phyloP scores from a whole-genome alignment of 495 filamentous ascomycete genomes.

The Hypoxylon perforatum region DNA sequence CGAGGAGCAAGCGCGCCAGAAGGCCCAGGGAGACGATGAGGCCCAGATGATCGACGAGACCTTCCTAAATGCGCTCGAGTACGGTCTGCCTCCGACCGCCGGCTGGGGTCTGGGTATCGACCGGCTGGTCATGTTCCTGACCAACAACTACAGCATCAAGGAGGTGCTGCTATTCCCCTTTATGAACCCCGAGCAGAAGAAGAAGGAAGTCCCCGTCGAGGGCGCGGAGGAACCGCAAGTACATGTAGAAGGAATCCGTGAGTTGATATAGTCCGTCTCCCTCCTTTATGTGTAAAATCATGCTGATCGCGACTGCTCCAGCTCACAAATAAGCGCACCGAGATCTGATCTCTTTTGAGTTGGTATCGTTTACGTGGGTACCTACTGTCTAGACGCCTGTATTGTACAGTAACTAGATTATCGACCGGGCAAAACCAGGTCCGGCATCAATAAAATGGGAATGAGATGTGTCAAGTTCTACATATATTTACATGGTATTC shows the following conservation, averaged over 20 bases:
- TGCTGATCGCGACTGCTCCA: constrained; percentile 8
- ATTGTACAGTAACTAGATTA: constrained; percentile 26
- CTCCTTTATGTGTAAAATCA: neutral
- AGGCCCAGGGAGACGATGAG: constrained; percentile 96
- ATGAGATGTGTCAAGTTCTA: constrained; percentile 19
- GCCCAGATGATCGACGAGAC: constrained; percentile 95
- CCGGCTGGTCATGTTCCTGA: constrained; percentile 96
- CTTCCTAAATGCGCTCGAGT: constrained; percentile 83
- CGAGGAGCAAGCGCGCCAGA: constrained; percentile 95
- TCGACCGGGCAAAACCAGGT: constrained; percentile 2
- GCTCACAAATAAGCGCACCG: constrained; percentile 29
- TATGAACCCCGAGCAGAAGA: constrained; percentile 55
- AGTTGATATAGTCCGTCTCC: neutral
- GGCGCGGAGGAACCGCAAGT: constrained; percentile 33
- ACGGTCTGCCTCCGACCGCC: constrained; percentile 90
- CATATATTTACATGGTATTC: constrained; percentile 38
- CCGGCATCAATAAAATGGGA: constrained; percentile 9
- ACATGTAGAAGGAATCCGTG: constrained; percentile 34
- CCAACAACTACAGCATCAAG: constrained; percentile 92
- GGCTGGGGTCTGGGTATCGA: constrained; percentile 99
- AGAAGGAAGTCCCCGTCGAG: constrained; percentile 13
- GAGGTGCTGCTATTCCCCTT: constrained; percentile 93
- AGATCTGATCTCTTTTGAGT: constrained; percentile 1
- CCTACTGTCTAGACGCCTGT: constrained; percentile 13
- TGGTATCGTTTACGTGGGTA: constrained; percentile 4